A percentile compares a stretch with the other conserved stretches of the same genome.
These are phyloP conservation scores for Ilyonectria robusta DNA, from an alignment of 2,329 filamentous ascomycete species.

Conservation along the genomic window DNA sequence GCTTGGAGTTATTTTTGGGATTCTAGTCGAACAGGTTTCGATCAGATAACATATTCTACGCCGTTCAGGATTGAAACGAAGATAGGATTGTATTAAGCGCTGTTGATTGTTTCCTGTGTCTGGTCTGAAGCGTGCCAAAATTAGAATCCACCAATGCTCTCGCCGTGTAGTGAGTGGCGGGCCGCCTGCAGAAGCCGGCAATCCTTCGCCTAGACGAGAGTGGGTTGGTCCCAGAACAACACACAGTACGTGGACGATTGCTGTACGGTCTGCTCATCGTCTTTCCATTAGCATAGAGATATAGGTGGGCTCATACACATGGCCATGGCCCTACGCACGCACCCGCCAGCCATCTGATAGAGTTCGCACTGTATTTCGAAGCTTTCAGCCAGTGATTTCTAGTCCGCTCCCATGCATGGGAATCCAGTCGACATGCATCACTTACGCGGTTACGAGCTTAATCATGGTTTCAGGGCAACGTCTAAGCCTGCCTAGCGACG, in stretches of 20 bases:
- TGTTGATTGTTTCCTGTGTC: not conserved
- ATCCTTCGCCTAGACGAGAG: not conserved
- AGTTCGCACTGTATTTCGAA: not conserved
- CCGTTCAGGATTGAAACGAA: not conserved
- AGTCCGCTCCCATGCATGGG: not conserved
- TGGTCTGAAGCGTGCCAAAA: not conserved
- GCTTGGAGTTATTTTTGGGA: not conserved
- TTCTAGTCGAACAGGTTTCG: not conserved
- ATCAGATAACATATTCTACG: not conserved
- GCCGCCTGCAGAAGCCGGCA: not conserved
- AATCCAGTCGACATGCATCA: not conserved
- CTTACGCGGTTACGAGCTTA: not conserved
- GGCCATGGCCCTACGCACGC: not conserved
- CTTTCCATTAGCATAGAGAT: not conserved
- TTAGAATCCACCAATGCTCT: not conserved
- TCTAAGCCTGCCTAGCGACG: conserved; percentile 3
- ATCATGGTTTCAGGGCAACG: not conserved
- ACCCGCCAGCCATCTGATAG: not conserved
- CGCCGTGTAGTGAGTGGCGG: too few relatives aligned
- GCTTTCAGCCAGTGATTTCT: not conserved
- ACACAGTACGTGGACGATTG: not conserved
- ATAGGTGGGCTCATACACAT: not conserved
- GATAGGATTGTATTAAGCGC: not conserved
- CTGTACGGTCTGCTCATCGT: not conserved
- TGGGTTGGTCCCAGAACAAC: not conserved